Evolutionary conservation across 2,329 filamentous ascomycete species (phyloP).

Genomic region (Colletotrichum magnum): DNA sequence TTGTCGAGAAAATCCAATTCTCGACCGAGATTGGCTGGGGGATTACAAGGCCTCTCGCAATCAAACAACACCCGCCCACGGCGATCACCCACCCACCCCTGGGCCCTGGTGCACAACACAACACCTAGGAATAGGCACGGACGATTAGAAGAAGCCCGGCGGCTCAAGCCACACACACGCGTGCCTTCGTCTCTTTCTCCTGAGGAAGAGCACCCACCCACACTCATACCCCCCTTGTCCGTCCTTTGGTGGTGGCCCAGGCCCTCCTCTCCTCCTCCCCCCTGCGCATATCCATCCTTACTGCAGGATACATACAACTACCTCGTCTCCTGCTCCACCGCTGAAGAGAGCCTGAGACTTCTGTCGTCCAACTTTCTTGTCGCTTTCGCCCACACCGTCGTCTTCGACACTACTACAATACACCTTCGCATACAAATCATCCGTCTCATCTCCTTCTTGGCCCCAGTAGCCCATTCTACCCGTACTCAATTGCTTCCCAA

Average conservation of each 20-base stretch:
- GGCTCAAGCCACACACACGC: too few relatives aligned
- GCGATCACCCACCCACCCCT: too few relatives aligned
- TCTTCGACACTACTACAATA: conserved; percentile 18
- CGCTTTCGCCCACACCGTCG: conserved; percentile 12
- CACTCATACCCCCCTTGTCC: too few relatives aligned
- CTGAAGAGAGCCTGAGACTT: conserved; percentile 30
- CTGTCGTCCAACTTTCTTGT: conserved; percentile 22
- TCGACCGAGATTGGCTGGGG: too few relatives aligned
- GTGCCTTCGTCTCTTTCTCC: too few relatives aligned
- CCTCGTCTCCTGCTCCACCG: conserved; percentile 6
- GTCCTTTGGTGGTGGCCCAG: neutral
- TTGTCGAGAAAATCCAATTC: too few relatives aligned
- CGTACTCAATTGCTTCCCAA: conserved; percentile 40
- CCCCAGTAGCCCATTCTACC: conserved; percentile 33
- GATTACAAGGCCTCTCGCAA: too few relatives aligned
- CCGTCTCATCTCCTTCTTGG: conserved; percentile 29
- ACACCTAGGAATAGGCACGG: too few relatives aligned
- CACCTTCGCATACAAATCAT: neutral
- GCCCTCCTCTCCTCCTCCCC: conserved; percentile 20
- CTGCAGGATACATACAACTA: neutral
- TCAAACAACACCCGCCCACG: too few relatives aligned
- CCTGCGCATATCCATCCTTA: neutral
- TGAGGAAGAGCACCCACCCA: too few relatives aligned
- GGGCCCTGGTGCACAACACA: too few relatives aligned
- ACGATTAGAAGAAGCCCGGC: too few relatives aligned